Base-by-base conservation (phyloP, 2,329 filamentous ascomycete genomes). In the Emmonsia crescens region DNA sequence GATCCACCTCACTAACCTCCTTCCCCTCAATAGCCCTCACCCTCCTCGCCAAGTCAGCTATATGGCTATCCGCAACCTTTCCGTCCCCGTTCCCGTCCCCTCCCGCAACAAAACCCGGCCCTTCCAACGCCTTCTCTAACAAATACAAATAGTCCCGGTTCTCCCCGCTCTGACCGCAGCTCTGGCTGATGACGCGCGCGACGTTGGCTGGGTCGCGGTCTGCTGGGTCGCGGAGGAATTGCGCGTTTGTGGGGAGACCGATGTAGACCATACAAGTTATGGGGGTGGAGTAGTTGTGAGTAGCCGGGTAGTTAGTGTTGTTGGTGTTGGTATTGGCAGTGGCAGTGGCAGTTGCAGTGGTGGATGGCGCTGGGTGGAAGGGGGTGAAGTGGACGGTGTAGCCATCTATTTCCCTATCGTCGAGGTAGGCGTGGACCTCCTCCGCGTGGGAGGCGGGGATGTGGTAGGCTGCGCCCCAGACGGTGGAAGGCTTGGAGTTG, bases 351-450 rank as follows among this genome's bases (percentile, higher is more conserved):
- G n/a, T n/a, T n/a, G n/a, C n/a, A n/a, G n/a, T 44, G 31, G 62
- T 16, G 70, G 65, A 78, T 74, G n/a, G 75, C 3, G 83, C 80
- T 6, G 87, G 85, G 68, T 92, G 80, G 74, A 97, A 96, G 0
- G 88, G 85, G 33, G 91, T 90, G 74, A 91, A 90, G 75, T 96
- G 92, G 67, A 96, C 95, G 60, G 87, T 89, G 76, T 99, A 99
- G 31, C 94, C 94, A 77, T 97, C 96, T 72, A 97, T 96, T 76
- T 99, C 94, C 54, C 94, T 87, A 66, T 96, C 93, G 75, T 97
- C 92, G 56, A 99, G 89, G 73, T 96, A 96, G 62, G 86, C 83
- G 67, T 89, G 87, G 3, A 96, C 93, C 76, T 93, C 87, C 63
- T 85, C 82, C 27, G 95, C 91, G 66, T 86, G 83, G 1, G 83